Evolutionary conservation across 345 rosid species (phyloP).

Genomic region (Cardamine resedifolia): DNA sequence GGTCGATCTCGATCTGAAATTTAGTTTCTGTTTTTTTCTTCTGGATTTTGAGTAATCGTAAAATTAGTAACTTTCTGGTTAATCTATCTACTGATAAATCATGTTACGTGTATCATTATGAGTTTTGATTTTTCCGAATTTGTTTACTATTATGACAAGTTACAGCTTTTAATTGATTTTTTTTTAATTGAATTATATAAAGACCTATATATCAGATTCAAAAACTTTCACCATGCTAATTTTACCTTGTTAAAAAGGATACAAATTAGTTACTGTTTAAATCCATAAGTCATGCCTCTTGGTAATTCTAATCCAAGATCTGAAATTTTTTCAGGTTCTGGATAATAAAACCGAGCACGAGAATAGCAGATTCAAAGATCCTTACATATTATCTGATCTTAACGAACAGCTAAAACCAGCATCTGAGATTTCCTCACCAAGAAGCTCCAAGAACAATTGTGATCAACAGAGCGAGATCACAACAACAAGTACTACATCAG

Average conservation of each 20-base stretch:
- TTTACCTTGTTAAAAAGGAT: not conserved
- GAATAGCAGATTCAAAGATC: constrained; percentile 18
- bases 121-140: not conserved
- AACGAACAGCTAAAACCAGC: constrained; percentile 37
- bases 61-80: not conserved
- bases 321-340: not conserved
- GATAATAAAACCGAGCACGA: not conserved
- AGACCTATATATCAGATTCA: not conserved
- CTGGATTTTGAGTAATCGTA: not conserved
- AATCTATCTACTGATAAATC: not conserved
- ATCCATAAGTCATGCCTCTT: not conserved
- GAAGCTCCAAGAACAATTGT: constrained; percentile 37
- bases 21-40: not conserved
- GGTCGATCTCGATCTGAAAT: constrained; percentile 18
- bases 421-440: constrained; percentile 41
- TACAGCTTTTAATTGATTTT: not conserved
- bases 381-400: constrained; percentile 29
- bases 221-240: not conserved
- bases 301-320: not conserved
- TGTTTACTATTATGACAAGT: not conserved
- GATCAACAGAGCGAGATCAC: constrained; percentile 49
- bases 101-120: not conserved
- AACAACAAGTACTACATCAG: constrained; percentile 41
- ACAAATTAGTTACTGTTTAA: not conserved
- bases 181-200: not conserved